phyloP scores from a whole-genome alignment of 2,329 filamentous ascomycete genomes.

The Macrophomina tecta region DNA sequence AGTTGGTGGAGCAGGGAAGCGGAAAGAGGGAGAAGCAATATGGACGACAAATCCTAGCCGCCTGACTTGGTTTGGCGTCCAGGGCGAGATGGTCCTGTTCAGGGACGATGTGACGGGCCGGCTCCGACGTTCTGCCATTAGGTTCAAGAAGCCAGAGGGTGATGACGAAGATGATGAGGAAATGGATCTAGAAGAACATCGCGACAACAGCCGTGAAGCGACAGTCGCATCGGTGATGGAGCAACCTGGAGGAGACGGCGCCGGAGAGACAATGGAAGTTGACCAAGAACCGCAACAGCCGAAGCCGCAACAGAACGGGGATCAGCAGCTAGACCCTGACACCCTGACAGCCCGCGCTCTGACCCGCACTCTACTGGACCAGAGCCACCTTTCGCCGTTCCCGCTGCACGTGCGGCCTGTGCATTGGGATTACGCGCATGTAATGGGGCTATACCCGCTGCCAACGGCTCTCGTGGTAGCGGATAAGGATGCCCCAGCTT shows the following conservation, averaged over 20 bases:
- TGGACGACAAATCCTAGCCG: slow-evolving; percentile 90
- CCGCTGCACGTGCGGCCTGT: slow-evolving; percentile 78
- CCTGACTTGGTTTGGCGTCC: slow-evolving; percentile 82
- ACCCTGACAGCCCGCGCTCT: slow-evolving; percentile 71
- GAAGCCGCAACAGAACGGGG: slow-evolving; percentile 28
- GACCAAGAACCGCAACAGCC: slow-evolving; percentile 32
- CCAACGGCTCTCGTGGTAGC: slow-evolving; percentile 83
- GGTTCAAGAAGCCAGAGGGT: slow-evolving; percentile 61
- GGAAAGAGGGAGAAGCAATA: slow-evolving; percentile 71
- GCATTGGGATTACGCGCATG: slow-evolving; percentile 83
- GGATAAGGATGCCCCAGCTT: slow-evolving; percentile 80
- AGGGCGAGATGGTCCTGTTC: slow-evolving; percentile 85
- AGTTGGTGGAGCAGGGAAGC: slow-evolving; percentile 55
- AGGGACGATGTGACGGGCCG: slow-evolving; percentile 85
- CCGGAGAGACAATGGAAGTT: slow-evolving; percentile 50
- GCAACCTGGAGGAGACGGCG: slow-evolving; percentile 43
- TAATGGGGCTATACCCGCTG: slow-evolving; percentile 84
- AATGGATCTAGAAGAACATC: slow-evolving; percentile 45
- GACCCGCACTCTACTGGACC: slow-evolving; percentile 89
- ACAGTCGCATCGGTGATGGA: slow-evolving; percentile 34
- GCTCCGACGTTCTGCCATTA: slow-evolving; percentile 76
- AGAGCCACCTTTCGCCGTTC: slow-evolving; percentile 88
- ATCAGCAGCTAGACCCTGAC: slow-evolving; percentile 36
- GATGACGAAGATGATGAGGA: slow-evolving; percentile 46
- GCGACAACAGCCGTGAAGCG: slow-evolving; percentile 41